Evolutionary conservation across 768 basidiomycete genomes (phyloP), one percentile per base, ranked within the genome.

Genomic region (Termitomyces sp.): DNA sequence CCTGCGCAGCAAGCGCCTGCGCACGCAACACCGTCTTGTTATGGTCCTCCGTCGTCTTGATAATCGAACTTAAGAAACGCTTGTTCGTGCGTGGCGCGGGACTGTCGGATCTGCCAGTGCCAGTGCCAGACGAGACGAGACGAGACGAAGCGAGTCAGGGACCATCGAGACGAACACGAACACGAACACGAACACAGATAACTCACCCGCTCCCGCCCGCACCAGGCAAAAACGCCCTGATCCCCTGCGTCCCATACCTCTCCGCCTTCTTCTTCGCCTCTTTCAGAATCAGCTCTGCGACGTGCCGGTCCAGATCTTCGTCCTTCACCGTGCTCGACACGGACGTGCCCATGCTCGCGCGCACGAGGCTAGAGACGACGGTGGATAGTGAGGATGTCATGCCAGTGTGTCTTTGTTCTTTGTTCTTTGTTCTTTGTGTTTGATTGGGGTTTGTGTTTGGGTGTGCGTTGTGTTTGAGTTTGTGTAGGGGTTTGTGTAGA

Each of bases 181-280:
- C n/a, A n/a, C n/a, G n/a, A n/a, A n/a, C n/a, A n/a, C n/a, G n/a
- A n/a, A n/a, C n/a, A n/a, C n/a, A n/a, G n/a, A n/a, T n/a, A n/a
- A n/a, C n/a, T 63, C 63, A 84, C 88, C 55, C 51, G 45, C 45
- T 3, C 7, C 76, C 58, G 68, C 76, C 75, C 60, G 79, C 79
- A 39, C 80, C 76, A 12, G 76, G 84, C 36, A 94, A 79, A 69
- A 93, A 93, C 2, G 92, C 94, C 9, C 85, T 78, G 52, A 96
- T 81, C 2, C 95, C 95, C 32, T 89, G 80, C 68, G 89, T 84
- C 56, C 79, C 76, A 71, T 94, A 98, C 60, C 77, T 81, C 68
- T 90, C 86, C 38, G 94, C 94, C 74, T 94, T 92, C 79, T 89
- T 88, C 77, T 92, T 94, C 2, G 97, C 96, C 73, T 98, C 97